Conservation (phyloP, 352 stramenopile species). For the Peronospora destructor region DNA sequence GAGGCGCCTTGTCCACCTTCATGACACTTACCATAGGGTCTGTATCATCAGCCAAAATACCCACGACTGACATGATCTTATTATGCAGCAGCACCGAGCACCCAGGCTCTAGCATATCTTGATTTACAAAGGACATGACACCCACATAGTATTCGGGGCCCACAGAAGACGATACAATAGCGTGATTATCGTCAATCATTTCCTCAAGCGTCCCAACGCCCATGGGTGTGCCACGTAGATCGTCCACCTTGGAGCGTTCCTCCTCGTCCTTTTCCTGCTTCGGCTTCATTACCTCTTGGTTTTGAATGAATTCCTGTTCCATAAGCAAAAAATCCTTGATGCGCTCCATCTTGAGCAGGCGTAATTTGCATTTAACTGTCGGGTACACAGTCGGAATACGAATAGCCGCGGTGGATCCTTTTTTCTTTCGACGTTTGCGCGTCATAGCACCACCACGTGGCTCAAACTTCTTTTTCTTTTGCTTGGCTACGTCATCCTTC, state of each 20-base stretch:
- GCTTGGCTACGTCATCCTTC: conserved; percentile 89
- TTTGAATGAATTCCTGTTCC: conserved; percentile 99
- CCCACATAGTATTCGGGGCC: conserved; percentile 99
- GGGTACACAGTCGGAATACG: conserved; percentile 91
- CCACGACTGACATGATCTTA: conserved; percentile 99
- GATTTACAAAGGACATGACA: conserved; percentile 99
- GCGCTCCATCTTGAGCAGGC: conserved; percentile 98
- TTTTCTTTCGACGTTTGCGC: conserved; percentile 89
- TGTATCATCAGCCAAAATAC: conserved; percentile 97
- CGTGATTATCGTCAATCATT: conserved; percentile 99
- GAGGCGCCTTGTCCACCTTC: conserved; percentile 99
- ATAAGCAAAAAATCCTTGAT: conserved; percentile 99
- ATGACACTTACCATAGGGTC: conserved; percentile 99
- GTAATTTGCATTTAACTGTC: conserved; percentile 98
- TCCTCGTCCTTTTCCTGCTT: conserved; percentile 99
- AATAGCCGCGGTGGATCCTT: conserved; percentile 83
- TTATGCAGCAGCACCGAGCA: conserved; percentile 99
- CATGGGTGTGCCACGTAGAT: conserved; percentile 97
- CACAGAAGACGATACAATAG: conserved; percentile 97
- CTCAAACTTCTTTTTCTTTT: conserved; percentile 93
- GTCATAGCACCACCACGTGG: conserved; percentile 78
- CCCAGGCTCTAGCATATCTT: conserved; percentile 98
- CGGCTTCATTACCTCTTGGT: conserved; percentile 99
- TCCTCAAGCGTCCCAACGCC: conserved; percentile 98
- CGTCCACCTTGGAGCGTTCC: conserved; percentile 98